Conservation (phyloP, 2,329 filamentous ascomycete genomes). For the Lachnum nothofagi region DNA sequence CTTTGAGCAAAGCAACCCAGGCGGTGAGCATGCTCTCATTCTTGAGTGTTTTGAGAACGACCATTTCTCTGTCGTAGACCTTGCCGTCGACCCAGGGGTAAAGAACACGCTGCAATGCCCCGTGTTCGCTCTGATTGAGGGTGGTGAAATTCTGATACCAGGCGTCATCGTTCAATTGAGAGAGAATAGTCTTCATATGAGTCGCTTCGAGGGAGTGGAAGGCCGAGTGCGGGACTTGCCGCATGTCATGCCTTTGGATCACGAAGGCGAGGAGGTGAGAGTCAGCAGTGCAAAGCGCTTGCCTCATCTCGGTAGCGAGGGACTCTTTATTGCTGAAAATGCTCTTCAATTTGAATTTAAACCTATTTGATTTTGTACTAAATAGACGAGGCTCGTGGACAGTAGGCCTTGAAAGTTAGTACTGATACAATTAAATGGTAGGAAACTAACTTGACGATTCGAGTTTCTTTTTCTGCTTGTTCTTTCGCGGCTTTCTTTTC, state of each 20-base stretch:
- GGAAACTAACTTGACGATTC: conserved; percentile 4
- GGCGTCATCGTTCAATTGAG: conserved; percentile 21
- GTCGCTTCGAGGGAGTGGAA: conserved; percentile 29
- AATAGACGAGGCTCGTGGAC: conserved; percentile 21
- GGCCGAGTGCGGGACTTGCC: conserved; percentile 25
- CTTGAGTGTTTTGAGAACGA: conserved; percentile 25
- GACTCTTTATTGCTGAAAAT: conserved; percentile 28
- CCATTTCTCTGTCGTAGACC: conserved; percentile 16
- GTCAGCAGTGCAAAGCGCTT: conserved; percentile 16
- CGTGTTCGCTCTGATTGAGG: conserved; percentile 16
- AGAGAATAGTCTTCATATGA: conserved; percentile 27
- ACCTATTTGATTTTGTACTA: conserved; percentile 15
- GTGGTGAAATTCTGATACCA: conserved; percentile 28
- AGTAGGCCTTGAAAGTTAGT: conserved; percentile 17
- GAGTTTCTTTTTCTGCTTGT: conserved; percentile 4
- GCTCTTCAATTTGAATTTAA: conserved; percentile 24
- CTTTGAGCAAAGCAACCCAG: conserved; percentile 19
- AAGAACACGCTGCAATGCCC: conserved; percentile 10
- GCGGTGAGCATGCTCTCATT: conserved; percentile 17
- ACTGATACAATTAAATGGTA: not conserved
- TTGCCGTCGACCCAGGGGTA: conserved; percentile 6
- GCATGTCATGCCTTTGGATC: conserved; percentile 12
- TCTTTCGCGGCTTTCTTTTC: conserved; percentile 3
- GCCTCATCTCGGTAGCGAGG: conserved; percentile 27
- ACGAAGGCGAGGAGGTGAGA: conserved; percentile 24